These are phyloP conservation scores for Exophiala lecanii-corni DNA, from an alignment of 2,329 filamentous ascomycete genomes.

Conservation along the genomic window DNA sequence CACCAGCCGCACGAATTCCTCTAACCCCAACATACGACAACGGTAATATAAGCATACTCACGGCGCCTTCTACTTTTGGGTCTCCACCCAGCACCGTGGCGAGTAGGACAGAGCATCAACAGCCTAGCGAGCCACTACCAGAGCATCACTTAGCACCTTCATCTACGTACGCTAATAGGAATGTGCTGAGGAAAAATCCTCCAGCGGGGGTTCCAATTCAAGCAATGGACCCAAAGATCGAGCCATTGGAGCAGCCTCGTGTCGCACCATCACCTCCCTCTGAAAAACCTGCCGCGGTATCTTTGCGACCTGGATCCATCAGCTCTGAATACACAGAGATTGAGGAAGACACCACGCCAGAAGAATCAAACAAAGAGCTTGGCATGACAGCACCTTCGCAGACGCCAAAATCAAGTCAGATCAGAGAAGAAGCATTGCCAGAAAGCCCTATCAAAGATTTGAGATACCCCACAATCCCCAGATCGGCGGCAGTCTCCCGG, in stretches of 20 bases:
- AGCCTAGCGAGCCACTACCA: neutral
- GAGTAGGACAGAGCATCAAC: neutral
- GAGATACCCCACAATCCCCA: slow-evolving; percentile 25
- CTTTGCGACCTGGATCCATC: slow-evolving; percentile 14
- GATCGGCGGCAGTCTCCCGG: slow-evolving; percentile 25
- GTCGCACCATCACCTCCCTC: slow-evolving; percentile 7
- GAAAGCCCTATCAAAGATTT: slow-evolving; percentile 22
- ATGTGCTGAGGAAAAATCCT: slow-evolving; percentile 13
- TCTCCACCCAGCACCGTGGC: slow-evolving; percentile 1
- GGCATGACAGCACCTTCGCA: slow-evolving; percentile 21
- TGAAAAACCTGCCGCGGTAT: neutral
- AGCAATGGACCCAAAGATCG: neutral
- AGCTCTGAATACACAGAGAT: slow-evolving; percentile 31
- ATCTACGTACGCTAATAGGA: slow-evolving; percentile 19
- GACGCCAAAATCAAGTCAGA: slow-evolving; percentile 18
- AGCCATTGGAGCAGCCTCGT: slow-evolving; percentile 10
- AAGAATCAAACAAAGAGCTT: slow-evolving; percentile 19
- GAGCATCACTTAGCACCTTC: slow-evolving; percentile 20
- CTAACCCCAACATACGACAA: slow-evolving; percentile 28
- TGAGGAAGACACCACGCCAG: slow-evolving; percentile 21
- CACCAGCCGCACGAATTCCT: slow-evolving; percentile 33
- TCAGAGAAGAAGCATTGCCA: slow-evolving; percentile 24
- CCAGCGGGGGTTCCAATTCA: slow-evolving; percentile 13
- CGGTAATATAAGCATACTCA: slow-evolving; percentile 17
- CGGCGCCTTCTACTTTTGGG: slow-evolving; percentile 5